Base-by-base conservation (phyloP, 768 basidiomycete species). In the Xerocomus brunneocitrinus region DNA sequence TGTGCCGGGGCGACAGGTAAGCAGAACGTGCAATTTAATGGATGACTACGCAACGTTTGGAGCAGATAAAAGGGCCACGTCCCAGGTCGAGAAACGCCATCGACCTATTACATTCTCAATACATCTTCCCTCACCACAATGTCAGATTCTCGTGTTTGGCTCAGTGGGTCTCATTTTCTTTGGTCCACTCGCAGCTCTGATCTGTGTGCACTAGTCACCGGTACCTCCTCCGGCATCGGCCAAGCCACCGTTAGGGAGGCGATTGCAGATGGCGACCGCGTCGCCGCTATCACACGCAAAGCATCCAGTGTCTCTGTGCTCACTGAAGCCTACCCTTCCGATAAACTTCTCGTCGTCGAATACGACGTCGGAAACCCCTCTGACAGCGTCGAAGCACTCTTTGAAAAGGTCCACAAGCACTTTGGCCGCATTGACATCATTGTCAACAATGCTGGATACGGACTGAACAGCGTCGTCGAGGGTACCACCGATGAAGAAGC, bases 141-240 rank as follows among this genome's bases (percentile, higher is more conserved):
- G 30, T 30, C 30, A 3, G 3, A 30, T 30, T 30, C 30, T 30
- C 30, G 62, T n/a, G 62, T 63, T 47, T 64, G 62, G 62, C 47
- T 63, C 47, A 50, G 79, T 76, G 8, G 30, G 19, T 19, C 19
- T 19, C 30, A 30, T 30, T 30, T 30, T 30, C 5, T 8, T 30
- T 30, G 30, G 8, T 30, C 76, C 42, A 76, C 74, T 16, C 76
- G 76, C 35, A 61, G 74, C 4, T 73, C 72, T 1, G 54, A 19
- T 19, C 19, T 19, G 19, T 19, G 19, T 19, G 19, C 19, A 19
- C 19, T 19, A 19, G 19, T 19, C 19, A 19, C 19, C 19, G 19
- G 19, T 19, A 19, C 19, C 19, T 19, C 19, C 19, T 19, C 71
- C 1, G 74, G 76, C 16, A 70, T 78, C 34, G 75, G 76, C 2